Evolutionary conservation across 2,329 filamentous ascomycete genomes (phyloP).

Genomic region (Ciborinia camelliae): DNA sequence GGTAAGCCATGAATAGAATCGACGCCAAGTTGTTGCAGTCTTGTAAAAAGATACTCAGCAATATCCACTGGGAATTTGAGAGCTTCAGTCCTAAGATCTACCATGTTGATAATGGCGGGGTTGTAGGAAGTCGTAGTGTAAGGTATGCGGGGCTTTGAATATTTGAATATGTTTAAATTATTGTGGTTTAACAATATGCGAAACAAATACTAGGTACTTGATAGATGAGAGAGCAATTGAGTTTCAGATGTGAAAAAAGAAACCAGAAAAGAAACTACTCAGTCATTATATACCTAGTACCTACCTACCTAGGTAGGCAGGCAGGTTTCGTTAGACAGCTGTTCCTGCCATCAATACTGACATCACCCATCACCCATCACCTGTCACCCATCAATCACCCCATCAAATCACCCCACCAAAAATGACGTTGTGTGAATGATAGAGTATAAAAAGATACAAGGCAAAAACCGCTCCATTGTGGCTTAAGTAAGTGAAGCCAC

Average conservation of each 20-base stretch:
- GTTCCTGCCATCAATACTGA: constrained; percentile 3
- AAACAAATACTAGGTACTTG: background rate
- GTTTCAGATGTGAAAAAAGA: background rate
- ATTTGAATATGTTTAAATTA: background rate
- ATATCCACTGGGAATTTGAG: constrained; percentile 49
- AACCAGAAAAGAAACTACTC: background rate
- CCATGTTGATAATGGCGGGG: constrained; percentile 27
- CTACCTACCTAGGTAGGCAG: too few relatives aligned
- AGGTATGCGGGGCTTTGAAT: constrained; percentile 1
- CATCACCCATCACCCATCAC: too few relatives aligned
- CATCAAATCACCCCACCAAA: constrained; percentile 23
- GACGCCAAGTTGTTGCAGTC: constrained; percentile 61
- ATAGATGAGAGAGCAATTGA: background rate
- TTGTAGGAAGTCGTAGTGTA: background rate
- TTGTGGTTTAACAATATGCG: background rate
- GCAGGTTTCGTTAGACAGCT: background rate
- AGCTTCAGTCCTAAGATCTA: constrained; percentile 42
- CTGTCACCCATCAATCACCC: constrained; percentile 11
- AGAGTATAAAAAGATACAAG: too few relatives aligned
- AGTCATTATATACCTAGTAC: constrained; percentile 10
- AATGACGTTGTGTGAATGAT: constrained; percentile 9
- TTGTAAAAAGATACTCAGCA: constrained; percentile 64
- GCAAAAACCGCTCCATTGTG: background rate
- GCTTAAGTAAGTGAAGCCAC: constrained; percentile 1
- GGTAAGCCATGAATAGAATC: constrained; percentile 66